Base-by-base conservation (phyloP, 257 asterid genomes). In the Fraxinus quadrangulata region DNA sequence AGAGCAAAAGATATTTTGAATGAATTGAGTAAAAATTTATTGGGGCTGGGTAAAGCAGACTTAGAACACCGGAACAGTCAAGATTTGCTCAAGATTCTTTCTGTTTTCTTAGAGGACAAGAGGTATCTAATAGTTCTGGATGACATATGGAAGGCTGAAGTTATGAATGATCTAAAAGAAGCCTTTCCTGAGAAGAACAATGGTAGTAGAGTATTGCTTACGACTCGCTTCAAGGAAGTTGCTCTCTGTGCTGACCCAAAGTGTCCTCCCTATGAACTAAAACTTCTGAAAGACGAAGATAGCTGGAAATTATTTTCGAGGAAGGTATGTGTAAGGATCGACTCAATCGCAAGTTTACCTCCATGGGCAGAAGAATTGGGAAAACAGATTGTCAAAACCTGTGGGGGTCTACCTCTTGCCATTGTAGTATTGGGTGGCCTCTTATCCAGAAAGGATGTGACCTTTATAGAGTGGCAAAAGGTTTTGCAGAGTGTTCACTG, bases 351-450 rank as follows among this genome's bases (percentile, higher is more conserved):
- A 10, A 10, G 37, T 67, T 47, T 76, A 70, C 80, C 80, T n/a
- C 68, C 74, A 10, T 68, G 80, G 80, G 69, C 74, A 5, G 74
- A 76, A 67, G 80, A 76, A 16, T 17, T 76, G 8, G 74, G 80
- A 11, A 30, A 33, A 37, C 28, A 67, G 68, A 76, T 76, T 33
- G 74, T 67, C 36, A 47, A 69, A 24, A 77, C n/a, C 37, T 77
- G 81, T 54, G 63, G 75, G n/a, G 76, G 81, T 31, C 31, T 77
- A 51, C 76, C 81, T 16, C 81, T 77, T 51, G 81, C 81, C 11
- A 54, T 77, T 51, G 73, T 77, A 4, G 81, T 77, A 36, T 6
- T 77, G 23, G 81, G 70, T 23, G 81, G 81, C 5, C 70, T 77
- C 23, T 19, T 76, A 26, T 76, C 78, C 9, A 75, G 78, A 75